phyloP scores from a whole-genome alignment of 192 early-diverging fungal genomes.

The Dissophora globulifera region DNA sequence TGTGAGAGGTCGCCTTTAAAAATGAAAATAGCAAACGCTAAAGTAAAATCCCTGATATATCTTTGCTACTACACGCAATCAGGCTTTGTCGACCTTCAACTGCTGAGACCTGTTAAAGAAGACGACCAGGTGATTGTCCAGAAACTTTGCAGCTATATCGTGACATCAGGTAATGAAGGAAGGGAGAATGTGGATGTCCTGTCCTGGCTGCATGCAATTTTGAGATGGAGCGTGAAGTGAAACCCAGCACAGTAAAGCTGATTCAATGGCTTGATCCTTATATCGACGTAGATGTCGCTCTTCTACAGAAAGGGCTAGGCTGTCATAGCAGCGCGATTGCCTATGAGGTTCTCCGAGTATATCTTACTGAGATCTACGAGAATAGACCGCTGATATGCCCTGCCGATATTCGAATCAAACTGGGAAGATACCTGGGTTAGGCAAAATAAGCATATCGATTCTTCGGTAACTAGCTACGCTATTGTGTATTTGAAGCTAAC shows the following conservation, averaged over 20 bases:
- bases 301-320: neutral
- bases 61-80: neutral
- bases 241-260: too few species aligned
- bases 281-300: neutral
- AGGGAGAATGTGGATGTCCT: too few species aligned
- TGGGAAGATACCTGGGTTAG: neutral
- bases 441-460: too few species aligned
- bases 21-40: neutral
- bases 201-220: too few species aligned
- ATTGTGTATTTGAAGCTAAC: too few species aligned
- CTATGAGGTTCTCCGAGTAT: neutral
- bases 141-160: neutral
- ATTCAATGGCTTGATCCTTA: too few species aligned
- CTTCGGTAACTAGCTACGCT: too few species aligned
- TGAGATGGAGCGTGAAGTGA: too few species aligned
- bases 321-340: neutral
- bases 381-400: neutral
- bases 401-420: neutral
- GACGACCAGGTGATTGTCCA: neutral
- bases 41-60: neutral
- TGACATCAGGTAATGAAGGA: too few species aligned
- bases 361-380: neutral
- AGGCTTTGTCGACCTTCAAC: neutral
- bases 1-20: neutral
- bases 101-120: neutral